These are phyloP conservation scores for Exophiala aquamarina DNA, from an alignment of 2,329 filamentous ascomycete genomes.

Conservation along the genomic window DNA sequence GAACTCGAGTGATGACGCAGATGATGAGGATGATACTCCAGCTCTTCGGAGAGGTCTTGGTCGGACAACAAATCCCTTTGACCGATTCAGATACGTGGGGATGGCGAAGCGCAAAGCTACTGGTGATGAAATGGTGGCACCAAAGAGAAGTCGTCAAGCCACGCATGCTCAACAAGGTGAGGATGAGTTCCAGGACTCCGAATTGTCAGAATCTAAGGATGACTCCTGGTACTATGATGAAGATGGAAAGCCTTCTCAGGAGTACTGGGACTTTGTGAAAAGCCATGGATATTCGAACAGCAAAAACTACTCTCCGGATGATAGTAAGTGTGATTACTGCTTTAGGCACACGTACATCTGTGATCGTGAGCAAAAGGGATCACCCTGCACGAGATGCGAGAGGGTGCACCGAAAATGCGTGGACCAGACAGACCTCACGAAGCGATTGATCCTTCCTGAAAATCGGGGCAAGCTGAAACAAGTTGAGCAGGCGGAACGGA, in stretches of 20 bases:
- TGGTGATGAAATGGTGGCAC: not conserved
- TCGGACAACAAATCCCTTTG: no score
- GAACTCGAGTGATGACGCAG: not conserved
- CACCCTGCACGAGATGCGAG: not conserved
- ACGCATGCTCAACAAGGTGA: not conserved
- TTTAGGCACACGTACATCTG: not conserved
- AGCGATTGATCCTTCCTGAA: not conserved
- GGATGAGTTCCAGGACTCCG: not conserved
- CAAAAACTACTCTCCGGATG: not conserved
- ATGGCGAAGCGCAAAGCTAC: no score
- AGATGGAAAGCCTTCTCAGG: not conserved
- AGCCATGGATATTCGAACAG: not conserved
- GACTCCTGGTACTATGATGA: not conserved
- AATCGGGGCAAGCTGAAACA: not conserved
- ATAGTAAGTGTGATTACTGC: not conserved
- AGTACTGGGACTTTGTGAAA: no score
- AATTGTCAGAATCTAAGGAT: not conserved
- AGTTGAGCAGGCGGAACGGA: not conserved
- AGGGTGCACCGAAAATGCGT: not conserved
- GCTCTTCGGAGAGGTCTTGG: no score
- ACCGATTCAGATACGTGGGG: no score
- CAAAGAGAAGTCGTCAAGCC: not conserved
- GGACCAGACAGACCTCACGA: not conserved
- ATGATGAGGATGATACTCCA: not conserved
- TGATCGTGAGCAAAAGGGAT: not conserved